These are phyloP conservation scores for Coniferiporia weirii DNA, from an alignment of 1,284 basidiomycete genomes.

Conservation along the genomic window DNA sequence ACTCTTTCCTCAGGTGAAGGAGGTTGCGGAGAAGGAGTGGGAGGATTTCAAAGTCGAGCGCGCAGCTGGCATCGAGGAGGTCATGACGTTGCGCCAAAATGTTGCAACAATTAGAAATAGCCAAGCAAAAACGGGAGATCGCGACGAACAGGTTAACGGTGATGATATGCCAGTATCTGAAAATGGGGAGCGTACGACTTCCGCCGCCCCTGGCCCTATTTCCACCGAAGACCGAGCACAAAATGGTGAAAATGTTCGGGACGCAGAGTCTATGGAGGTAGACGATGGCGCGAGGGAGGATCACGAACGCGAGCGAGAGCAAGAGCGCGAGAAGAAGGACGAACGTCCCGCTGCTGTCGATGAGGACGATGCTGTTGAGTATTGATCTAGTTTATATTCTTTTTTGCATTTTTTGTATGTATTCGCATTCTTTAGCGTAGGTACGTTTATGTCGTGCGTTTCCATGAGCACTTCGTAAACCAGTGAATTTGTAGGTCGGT, in stretches of 20 bases:
- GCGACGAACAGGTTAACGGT: neutral
- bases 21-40: conserved; percentile 67
- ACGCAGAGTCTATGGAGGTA: conserved; percentile 35
- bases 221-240: neutral
- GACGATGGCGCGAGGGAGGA: conserved; percentile 35
- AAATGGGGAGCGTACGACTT: neutral
- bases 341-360: conserved; percentile 31
- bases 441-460: too few relatives aligned
- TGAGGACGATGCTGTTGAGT: conserved; percentile 59
- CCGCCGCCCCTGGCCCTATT: neutral
- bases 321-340: conserved; percentile 41
- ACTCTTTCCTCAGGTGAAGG: conserved; percentile 41
- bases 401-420: conserved; percentile 10
- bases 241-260: neutral
- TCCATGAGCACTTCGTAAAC: too few relatives aligned
- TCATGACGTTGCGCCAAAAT: conserved; percentile 52
- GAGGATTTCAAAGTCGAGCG: conserved; percentile 56
- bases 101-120: conserved; percentile 42
- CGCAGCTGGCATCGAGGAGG: conserved; percentile 52
- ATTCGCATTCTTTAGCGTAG: neutral
- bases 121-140: conserved; percentile 26
- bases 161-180: neutral
- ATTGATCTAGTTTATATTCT: conserved; percentile 29
- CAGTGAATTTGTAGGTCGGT: too few relatives aligned
- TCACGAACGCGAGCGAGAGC: conserved; percentile 37